Evolutionary conservation across 805 yeast species (phyloP).

Genomic region (Candida gorgasii): DNA sequence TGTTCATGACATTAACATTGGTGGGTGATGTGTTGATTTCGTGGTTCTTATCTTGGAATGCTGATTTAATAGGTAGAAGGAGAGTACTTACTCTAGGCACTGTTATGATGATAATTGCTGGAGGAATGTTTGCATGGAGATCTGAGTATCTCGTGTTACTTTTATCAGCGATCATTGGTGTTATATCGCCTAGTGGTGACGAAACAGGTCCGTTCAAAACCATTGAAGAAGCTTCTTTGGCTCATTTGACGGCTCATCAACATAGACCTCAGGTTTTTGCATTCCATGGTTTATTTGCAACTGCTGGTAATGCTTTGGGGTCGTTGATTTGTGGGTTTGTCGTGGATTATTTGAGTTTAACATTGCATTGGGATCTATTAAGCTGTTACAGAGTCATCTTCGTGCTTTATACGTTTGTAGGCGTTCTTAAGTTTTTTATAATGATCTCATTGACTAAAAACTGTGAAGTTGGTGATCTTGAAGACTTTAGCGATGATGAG

Average conservation of each 20-base stretch:
- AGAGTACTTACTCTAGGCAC: slow-evolving; percentile 64
- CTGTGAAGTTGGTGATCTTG: slow-evolving; percentile 47
- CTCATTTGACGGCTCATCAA: slow-evolving; percentile 68
- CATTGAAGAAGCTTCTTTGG: slow-evolving; percentile 79
- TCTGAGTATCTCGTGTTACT: slow-evolving; percentile 57
- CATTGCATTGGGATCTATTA: slow-evolving; percentile 32
- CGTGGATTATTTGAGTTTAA: slow-evolving; percentile 45
- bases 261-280: slow-evolving; percentile 76
- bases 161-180: slow-evolving; percentile 77
- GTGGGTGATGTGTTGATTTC: slow-evolving; percentile 78
- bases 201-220: slow-evolving; percentile 91
- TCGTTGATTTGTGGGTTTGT: slow-evolving; percentile 61
- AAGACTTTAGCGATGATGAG: slow-evolving; percentile 1
- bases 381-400: slow-evolving; percentile 60
- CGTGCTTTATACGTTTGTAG: slow-evolving; percentile 53
- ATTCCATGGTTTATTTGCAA: slow-evolving; percentile 65
- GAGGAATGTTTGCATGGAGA: slow-evolving; percentile 59
- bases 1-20: slow-evolving; percentile 79
- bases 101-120: slow-evolving; percentile 66
- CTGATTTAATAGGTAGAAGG: slow-evolving; percentile 70
- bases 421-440: slow-evolving; percentile 50
- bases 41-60: slow-evolving; percentile 71
- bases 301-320: slow-evolving; percentile 76
- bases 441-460: slow-evolving; percentile 52
- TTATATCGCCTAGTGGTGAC: slow-evolving; percentile 85